Conservation (phyloP, 2,329 filamentous ascomycete genomes). For the Aspergillus piperis region DNA sequence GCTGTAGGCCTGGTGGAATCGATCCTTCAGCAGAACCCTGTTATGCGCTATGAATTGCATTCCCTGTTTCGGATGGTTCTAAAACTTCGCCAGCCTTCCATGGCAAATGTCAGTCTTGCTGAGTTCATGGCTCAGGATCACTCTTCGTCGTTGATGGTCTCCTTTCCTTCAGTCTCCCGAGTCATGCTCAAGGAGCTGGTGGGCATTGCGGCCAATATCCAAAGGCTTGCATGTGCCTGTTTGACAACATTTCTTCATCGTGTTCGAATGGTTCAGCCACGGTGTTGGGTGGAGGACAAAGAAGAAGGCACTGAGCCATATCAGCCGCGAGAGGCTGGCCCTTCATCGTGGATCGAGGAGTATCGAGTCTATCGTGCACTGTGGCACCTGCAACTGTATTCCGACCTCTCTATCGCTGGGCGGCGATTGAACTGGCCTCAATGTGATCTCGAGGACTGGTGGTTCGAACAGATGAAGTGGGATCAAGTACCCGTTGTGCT, state of each 20-base stretch:
- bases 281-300: background rate
- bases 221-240: background rate
- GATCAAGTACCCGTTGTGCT: background rate
- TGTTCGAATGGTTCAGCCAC: background rate
- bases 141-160: background rate
- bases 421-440: background rate
- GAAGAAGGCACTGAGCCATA: background rate
- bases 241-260: background rate
- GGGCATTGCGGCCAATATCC: background rate
- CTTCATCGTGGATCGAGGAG: background rate
- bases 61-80: background rate
- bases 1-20: background rate
- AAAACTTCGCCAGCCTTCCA: background rate
- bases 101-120: background rate
- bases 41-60: background rate
- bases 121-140: background rate
- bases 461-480: background rate
- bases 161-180: background rate
- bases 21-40: background rate
- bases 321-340: background rate
- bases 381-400: background rate
- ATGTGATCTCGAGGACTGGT: background rate
- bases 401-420: background rate
- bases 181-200: background rate
- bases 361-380: slow-evolving; percentile 4